Base-by-base conservation (phyloP, 768 basidiomycete species). In the Lentinula sp. region DNA sequence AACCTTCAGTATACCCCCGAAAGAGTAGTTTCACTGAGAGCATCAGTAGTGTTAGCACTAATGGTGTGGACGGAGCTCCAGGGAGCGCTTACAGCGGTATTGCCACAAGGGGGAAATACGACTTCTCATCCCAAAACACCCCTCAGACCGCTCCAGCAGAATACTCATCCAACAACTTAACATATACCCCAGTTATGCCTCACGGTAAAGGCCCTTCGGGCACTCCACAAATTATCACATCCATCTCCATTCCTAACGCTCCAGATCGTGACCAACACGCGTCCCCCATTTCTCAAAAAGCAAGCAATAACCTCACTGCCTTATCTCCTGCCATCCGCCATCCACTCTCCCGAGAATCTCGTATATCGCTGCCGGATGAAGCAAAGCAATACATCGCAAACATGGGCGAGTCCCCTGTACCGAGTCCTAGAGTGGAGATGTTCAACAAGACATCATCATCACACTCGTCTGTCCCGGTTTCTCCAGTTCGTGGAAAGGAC, bases 291-390 rank as follows among this genome's bases (percentile, higher is more conserved):
- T 39, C 66, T 68, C 45, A 37, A 10, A 56, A 56, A n/a, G 6
- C 70, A 70, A 49, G 67, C 76, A 65, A 49, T 33, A 45, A 45
- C 23, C 71, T 79, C 0, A 70, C 76, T 9, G 66, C 73, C 1
- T 66, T 74, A 9, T 50, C 59, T 9, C 59, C 59, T 12, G 59
- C 59, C 5, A 52, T 60, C 33, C 33, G 35, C 3, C 23, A 33
- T 54, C 42, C 65, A 5, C 65, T 77, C 16, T 81, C 83, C n/a
- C 81, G 86, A 59, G 86, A 87, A 55, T 91, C 88, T 8, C 80
- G 81, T 23, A 82, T 87, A 54, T 84, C 86, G 37, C 77, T 91
- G 41, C 88, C 91, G 1, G 89, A 91, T 59, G 91, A 93, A 70
- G 87, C 90, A 15, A 83, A 78, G 64, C 84, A 81, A 52, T 91